Base-by-base conservation (phyloP, 371 early-diverging fungal species). In the Mucor lusitanicus region DNA sequence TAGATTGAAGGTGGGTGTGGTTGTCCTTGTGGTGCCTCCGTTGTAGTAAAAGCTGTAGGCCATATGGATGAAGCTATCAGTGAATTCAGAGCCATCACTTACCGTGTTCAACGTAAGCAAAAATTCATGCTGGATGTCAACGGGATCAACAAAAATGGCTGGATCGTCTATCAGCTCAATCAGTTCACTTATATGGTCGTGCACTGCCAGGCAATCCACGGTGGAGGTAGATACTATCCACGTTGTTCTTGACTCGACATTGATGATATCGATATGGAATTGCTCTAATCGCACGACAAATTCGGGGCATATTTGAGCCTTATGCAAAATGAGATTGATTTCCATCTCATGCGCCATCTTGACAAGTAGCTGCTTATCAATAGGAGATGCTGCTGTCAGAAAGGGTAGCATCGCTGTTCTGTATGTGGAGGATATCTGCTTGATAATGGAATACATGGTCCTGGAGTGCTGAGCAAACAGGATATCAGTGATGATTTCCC, bases 221-320 rank as follows among this genome's bases (percentile, higher is more conserved):
- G 37, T 17, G 0, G 17, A 30, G 13, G 40, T 59, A 6, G 30
- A 59, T 3, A 59, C 25, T 0, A 39, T 40, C 59, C 59, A 59
- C 15, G 59, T 59, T 37, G 39, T 39, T 23, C 2, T 3, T 12
- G 59, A 59, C 3, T 8, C 6, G 4, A 32, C 59, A 32, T 33
- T 8, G 33, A 33, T 21, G n/a, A 39, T 59, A 37, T 59, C 59
- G 0, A 59, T 59, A 25, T 59, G 13, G 12, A 37, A 59, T 21
- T 59, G 59, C 33, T 59, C 59, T 12, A 59, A 23, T 19, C 59
- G 37, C 6, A 59, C 59, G 13, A 59, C 59, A 25, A 37, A 59
- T 21, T 59, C 59, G 6, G 59, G 59, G 7, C 59, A 59, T 5
- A 59, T 15, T 15, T 59, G 59, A 33, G 59, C 19, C 37, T 59